These are phyloP conservation scores for Clarireedia monteithiana DNA, from an alignment of 2,329 filamentous ascomycete species.

Conservation along the genomic window DNA sequence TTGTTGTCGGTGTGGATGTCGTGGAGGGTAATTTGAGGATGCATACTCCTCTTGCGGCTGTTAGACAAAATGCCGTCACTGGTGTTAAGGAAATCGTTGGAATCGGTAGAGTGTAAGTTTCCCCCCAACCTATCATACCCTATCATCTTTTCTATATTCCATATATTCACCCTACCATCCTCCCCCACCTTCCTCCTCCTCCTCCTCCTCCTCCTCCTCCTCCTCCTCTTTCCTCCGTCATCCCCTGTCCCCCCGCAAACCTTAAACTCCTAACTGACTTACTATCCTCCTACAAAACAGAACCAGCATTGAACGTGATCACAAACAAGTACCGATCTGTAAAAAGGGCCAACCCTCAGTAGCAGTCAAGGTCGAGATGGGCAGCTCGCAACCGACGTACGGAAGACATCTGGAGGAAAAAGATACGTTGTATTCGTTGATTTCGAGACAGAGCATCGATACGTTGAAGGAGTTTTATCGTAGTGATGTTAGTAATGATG, in stretches of 20 bases:
- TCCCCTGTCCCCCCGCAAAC: not conserved
- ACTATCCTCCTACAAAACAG: conserved; percentile 39
- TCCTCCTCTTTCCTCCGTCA: not conserved
- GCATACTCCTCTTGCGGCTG: conserved; percentile 81
- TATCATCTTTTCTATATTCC: too few species aligned
- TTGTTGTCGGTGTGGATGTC: conserved; percentile 92
- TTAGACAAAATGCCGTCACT: conserved; percentile 74
- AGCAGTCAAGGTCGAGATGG: conserved; percentile 94
- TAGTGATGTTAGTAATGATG: conserved; percentile 78
- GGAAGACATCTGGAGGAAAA: conserved; percentile 91
- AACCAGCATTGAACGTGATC: conserved; percentile 93
- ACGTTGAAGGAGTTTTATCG: conserved; percentile 94
- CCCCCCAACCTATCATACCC: too few species aligned
- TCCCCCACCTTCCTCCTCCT: not conserved
- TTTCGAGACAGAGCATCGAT: conserved; percentile 85
- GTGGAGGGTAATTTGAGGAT: conserved; percentile 80
- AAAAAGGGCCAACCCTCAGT: conserved; percentile 98
- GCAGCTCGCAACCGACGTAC: conserved; percentile 84
- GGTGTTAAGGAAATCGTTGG: conserved; percentile 75
- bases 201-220: not conserved
- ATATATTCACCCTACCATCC: not conserved
- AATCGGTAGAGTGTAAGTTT: conserved; percentile 67
- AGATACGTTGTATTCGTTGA: conserved; percentile 79
- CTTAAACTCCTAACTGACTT: conserved; percentile 2
- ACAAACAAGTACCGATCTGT: conserved; percentile 86